Percentiles rank a stretch among this genome's conserved stretches.
Conservation (phyloP, 345 rosid species). For the Populus simonii region DNA sequence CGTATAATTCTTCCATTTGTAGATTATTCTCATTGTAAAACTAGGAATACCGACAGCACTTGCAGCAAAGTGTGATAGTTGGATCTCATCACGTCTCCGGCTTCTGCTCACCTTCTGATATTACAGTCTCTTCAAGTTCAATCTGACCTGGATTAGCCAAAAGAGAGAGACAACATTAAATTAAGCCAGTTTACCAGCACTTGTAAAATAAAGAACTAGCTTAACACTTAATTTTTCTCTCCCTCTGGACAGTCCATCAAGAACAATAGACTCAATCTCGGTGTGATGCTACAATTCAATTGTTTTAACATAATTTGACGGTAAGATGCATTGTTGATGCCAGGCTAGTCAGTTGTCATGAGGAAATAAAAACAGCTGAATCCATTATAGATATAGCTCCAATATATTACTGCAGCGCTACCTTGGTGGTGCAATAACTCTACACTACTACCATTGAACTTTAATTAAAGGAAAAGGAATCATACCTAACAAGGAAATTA, state of each 20-base stretch:
- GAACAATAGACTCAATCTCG: not conserved
- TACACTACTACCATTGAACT: not conserved
- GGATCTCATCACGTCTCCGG: constrained; percentile 45
- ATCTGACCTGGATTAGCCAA: constrained; percentile 53
- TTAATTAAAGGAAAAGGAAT: not conserved
- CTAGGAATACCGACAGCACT: not conserved
- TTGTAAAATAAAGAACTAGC: not conserved
- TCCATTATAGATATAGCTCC: not conserved
- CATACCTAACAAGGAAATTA: constrained; percentile 82
- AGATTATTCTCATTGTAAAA: constrained; percentile 12
- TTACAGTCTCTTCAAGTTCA: constrained; percentile 56
- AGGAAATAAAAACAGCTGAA: not conserved
- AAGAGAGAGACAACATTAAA: not conserved
- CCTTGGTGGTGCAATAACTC: not conserved
- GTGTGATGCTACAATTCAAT: not conserved
- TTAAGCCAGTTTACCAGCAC: not conserved
- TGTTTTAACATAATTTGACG: not conserved
- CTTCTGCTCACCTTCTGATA: constrained; percentile 48
- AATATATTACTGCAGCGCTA: not conserved
- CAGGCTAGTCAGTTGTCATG: not conserved
- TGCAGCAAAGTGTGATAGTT: not conserved
- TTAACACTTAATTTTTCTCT: not conserved
- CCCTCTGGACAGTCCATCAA: not conserved
- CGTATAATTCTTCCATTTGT: constrained; percentile 2
- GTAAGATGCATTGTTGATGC: not conserved